Conservation (phyloP, 2,329 filamentous ascomycete genomes). For the Fusarium sp. region DNA sequence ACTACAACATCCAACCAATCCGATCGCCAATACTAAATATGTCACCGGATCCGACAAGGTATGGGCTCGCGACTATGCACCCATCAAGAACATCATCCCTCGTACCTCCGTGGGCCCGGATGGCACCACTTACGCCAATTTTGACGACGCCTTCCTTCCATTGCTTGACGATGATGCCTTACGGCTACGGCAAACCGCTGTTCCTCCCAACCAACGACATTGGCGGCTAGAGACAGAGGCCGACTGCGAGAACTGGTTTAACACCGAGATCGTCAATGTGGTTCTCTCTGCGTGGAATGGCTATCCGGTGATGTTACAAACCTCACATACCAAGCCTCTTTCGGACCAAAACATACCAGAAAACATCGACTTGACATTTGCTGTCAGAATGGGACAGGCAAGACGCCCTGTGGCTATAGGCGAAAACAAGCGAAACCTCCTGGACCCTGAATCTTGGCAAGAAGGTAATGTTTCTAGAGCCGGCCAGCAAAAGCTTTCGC, state of each 20-base stretch:
- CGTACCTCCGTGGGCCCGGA: neutral
- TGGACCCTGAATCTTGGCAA: neutral
- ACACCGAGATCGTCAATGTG: slow-evolving; percentile 2
- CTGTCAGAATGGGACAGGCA: neutral
- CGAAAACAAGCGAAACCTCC: slow-evolving; percentile 3
- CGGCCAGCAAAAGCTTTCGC: neutral
- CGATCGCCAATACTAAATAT: neutral
- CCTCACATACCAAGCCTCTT: slow-evolving; percentile 3
- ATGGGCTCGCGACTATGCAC: neutral
- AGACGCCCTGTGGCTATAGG: neutral
- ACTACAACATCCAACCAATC: neutral
- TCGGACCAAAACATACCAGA: neutral
- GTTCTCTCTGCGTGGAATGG: neutral
- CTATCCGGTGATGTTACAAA: neutral
- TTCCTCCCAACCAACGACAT: neutral
- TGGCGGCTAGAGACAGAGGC: slow-evolving; percentile 2
- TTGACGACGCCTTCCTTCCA: neutral
- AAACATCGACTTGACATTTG: slow-evolving; percentile 1
- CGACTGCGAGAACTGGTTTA: slow-evolving; percentile 8
- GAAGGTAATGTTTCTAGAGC: neutral
- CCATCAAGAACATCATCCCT: neutral
- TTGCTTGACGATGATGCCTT: neutral
- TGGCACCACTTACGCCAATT: neutral
- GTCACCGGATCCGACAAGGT: neutral
- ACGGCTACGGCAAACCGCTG: neutral